These are phyloP conservation scores for Fusarium staphyleae DNA, from an alignment of 2,329 filamentous ascomycete species.

Conservation along the genomic window DNA sequence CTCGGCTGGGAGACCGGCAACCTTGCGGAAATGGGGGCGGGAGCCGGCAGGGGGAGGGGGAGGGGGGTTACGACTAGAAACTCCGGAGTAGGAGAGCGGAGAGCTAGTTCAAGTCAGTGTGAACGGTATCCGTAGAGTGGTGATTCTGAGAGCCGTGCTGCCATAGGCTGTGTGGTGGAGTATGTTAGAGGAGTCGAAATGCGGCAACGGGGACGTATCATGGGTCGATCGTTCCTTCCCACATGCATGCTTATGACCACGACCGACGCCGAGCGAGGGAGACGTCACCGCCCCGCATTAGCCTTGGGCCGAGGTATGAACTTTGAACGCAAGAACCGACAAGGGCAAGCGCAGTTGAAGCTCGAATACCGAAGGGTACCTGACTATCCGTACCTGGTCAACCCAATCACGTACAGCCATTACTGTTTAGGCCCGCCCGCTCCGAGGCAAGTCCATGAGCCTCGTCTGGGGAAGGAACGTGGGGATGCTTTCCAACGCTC, in stretches of 20 bases:
- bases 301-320: constrained; percentile 41
- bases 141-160: not conserved
- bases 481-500: not conserved
- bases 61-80: not conserved
- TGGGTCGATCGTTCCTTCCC: not conserved
- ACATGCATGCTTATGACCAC: constrained; percentile 27
- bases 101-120: not conserved
- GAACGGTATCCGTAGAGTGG: not conserved
- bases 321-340: constrained; percentile 25
- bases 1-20: too few species aligned
- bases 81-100: not conserved
- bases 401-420: constrained; percentile 10
- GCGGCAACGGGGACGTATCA: not conserved
- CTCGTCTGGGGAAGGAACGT: constrained; percentile 23
- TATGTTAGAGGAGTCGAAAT: not conserved
- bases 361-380: too few species aligned
- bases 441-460: constrained; percentile 29
- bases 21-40: not conserved
- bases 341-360: constrained; percentile 4
- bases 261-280: constrained; percentile 9
- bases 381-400: not conserved
- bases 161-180: constrained; percentile 2
- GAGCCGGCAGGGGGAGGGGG: constrained; percentile 7
- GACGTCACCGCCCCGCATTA: constrained; percentile 38
- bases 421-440: constrained; percentile 9